Conservation (phyloP, 345 rosid genomes). For the Trapa incisa region DNA sequence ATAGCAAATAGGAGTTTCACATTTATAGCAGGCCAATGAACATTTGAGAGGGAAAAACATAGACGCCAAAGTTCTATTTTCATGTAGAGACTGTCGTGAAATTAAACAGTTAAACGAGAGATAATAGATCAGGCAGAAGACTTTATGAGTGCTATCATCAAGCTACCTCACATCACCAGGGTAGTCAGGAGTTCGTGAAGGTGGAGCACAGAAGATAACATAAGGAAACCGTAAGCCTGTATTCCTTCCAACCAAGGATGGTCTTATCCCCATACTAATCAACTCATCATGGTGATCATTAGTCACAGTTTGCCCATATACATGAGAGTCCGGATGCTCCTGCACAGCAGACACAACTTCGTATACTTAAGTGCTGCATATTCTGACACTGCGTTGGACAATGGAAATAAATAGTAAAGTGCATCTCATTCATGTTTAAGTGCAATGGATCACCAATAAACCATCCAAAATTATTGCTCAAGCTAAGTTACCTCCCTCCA, state of each 20-base stretch:
- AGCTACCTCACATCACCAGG: conserved; percentile 67
- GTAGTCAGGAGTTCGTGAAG: conserved; percentile 65
- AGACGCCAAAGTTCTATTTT: not conserved
- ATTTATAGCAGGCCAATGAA: not conserved
- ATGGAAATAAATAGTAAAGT: not conserved
- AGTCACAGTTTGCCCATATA: conserved; percentile 74
- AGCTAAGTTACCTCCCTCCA: conserved; percentile 53
- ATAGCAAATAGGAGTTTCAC: not conserved
- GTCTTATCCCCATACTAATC: conserved; percentile 63
- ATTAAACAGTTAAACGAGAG: not conserved
- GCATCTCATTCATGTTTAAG: not conserved
- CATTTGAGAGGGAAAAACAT: not conserved
- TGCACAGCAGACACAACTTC: conserved; percentile 20
- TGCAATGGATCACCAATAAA: not conserved
- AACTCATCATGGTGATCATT: conserved; percentile 73
- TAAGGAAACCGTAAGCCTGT: conserved; percentile 40
- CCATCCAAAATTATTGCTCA: not conserved
- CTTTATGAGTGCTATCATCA: not conserved
- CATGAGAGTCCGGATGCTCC: conserved; percentile 69
- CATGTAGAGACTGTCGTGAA: not conserved
- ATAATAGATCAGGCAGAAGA: not conserved
- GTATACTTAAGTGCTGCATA: not conserved
- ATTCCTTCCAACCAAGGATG: conserved; percentile 42
- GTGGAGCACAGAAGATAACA: conserved; percentile 93
- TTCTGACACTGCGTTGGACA: not conserved